These are phyloP conservation scores for Fraxinus paxiana DNA, from an alignment of 305 asterid genomes.

Conservation along the genomic window DNA sequence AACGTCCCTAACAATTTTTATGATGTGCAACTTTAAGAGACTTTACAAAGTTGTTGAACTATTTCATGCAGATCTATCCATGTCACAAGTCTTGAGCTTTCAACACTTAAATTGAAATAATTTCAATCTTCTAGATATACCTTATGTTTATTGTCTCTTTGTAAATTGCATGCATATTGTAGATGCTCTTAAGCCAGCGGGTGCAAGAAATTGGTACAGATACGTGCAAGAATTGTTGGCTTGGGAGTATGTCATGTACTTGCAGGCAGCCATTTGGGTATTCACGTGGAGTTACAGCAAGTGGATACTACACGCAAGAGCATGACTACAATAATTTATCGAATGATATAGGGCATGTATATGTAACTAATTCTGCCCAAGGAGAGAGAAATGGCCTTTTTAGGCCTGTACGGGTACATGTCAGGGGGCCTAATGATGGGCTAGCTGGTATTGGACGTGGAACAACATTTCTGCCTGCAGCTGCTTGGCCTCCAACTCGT, in stretches of 20 bases:
- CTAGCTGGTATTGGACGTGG: constrained; percentile 95
- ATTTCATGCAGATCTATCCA: constrained; percentile 13
- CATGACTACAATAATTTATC: constrained; percentile 56
- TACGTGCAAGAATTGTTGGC: constrained; percentile 85
- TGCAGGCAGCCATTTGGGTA: constrained; percentile 74
- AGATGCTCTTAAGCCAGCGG: constrained; percentile 93
- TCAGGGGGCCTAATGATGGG: constrained; percentile 81
- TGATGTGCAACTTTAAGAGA: constrained; percentile 1
- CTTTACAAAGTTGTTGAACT: background rate
- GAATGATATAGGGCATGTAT: constrained; percentile 58
- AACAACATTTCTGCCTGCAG: constrained; percentile 64
- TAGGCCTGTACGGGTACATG: constrained; percentile 82
- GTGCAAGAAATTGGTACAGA: constrained; percentile 86
- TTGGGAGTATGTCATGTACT: constrained; percentile 58
- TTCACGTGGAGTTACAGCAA: constrained; percentile 51
- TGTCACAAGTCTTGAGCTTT: background rate
- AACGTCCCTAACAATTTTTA: constrained; percentile 1
- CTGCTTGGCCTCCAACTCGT: constrained; percentile 96
- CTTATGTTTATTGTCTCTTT: constrained; percentile 17
- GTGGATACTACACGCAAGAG: constrained; percentile 69
- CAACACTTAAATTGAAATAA: constrained; percentile 6
- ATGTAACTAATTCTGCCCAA: constrained; percentile 63
- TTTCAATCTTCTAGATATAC: background rate
- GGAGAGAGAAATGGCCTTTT: constrained; percentile 70
- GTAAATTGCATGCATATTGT: constrained; percentile 21